Evolutionary conservation across 179 eudicot species (phyloP).

Genomic region (Drosera spatulata): DNA sequence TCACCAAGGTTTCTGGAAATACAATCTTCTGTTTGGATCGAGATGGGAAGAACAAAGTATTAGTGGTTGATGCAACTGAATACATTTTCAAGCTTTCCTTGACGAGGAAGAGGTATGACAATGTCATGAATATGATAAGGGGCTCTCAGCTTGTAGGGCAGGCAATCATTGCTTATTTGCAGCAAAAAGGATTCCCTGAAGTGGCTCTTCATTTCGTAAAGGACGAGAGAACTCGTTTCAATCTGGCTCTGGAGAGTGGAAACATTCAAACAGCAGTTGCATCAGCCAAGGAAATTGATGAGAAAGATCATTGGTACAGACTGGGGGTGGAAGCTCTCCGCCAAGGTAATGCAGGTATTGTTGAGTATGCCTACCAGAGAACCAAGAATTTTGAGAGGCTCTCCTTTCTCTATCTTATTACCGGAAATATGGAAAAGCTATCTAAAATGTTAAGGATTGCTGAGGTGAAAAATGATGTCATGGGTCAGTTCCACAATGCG

Average conservation of each 20-base stretch:
- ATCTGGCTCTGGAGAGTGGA: constrained; percentile 41
- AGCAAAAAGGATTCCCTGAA: constrained; percentile 47
- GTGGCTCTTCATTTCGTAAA: constrained; percentile 46
- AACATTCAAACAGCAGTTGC: constrained; percentile 45
- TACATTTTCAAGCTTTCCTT: constrained; percentile 36
- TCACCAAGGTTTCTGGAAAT: constrained; percentile 70
- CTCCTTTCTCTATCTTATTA: constrained; percentile 81
- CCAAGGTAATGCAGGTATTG: constrained; percentile 93
- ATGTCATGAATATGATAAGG: constrained; percentile 39
- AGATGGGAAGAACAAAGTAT: constrained; percentile 30
- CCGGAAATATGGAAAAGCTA: constrained; percentile 74
- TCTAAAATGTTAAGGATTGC: constrained; percentile 95
- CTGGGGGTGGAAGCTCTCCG: constrained; percentile 79
- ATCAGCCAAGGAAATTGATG: constrained; percentile 44
- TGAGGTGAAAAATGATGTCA: constrained; percentile 81
- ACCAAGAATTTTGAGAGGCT: constrained; percentile 92
- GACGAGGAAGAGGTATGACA: constrained; percentile 37
- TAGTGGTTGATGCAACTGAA: constrained; percentile 37
- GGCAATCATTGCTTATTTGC: constrained; percentile 44
- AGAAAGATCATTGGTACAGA: constrained; percentile 40
- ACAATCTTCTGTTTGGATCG: constrained; percentile 38
- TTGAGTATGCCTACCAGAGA: constrained; percentile 91
- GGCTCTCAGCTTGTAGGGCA: constrained; percentile 44
- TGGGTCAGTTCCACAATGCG: constrained; percentile 97
- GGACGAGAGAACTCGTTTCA: constrained; percentile 42